Percentiles rank a stretch among this genome's conserved stretches.
Conservation (phyloP, 352 stramenopile genomes). For the Phytophthora rubi region DNA sequence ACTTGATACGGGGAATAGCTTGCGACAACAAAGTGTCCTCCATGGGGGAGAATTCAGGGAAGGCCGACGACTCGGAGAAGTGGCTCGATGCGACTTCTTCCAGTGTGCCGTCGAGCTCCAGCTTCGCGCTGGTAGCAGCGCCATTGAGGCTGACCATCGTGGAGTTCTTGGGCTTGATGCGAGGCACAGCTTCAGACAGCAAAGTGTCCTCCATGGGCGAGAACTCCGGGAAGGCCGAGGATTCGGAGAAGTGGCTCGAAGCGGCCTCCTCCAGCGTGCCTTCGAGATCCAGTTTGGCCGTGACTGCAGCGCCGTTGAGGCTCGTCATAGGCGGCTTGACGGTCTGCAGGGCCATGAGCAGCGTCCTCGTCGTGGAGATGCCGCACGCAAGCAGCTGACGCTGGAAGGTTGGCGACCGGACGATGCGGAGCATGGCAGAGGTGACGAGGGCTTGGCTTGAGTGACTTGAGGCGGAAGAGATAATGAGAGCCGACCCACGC, state of each 20-base stretch:
- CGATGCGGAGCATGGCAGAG: conserved; percentile 7
- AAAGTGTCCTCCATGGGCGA: conserved; percentile 57
- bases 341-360: conserved; percentile 7
- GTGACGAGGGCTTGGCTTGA: conserved; percentile 4
- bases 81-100: conserved; percentile 52
- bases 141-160: conserved; percentile 24
- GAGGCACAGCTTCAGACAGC: conserved; percentile 36
- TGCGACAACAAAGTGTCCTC: conserved; percentile 61
- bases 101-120: conserved; percentile 47
- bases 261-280: conserved; percentile 51
- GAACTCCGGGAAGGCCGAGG: conserved; percentile 63
- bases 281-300: conserved; percentile 34
- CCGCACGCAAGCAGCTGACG: conserved; percentile 9
- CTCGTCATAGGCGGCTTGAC: conserved; percentile 14
- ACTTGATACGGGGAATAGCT: conserved; percentile 29
- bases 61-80: conserved; percentile 72
- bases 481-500: conserved; percentile 4
- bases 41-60: conserved; percentile 63
- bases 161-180: conserved; percentile 8
- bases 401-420: conserved; percentile 12
- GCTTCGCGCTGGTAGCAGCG: conserved; percentile 28
- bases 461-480: background rate
- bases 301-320: conserved; percentile 24
- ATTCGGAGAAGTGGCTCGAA: conserved; percentile 54
- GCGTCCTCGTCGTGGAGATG: conserved; percentile 11